A percentile compares a stretch with the other conserved stretches of the same genome.
Evolutionary conservation across 257 asterid species (phyloP).

Genomic region (Echites panduratus): DNA sequence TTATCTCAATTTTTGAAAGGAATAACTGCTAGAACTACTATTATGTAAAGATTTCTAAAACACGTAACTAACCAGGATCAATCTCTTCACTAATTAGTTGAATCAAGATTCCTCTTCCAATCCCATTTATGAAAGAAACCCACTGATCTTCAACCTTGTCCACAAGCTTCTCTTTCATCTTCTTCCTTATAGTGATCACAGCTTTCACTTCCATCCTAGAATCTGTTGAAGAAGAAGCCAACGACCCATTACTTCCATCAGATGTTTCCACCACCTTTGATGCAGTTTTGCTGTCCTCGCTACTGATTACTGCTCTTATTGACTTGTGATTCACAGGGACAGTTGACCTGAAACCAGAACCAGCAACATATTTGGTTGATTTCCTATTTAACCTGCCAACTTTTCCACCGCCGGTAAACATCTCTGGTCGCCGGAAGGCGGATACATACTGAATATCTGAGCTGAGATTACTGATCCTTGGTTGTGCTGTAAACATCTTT

Average conservation of each 20-base stretch:
- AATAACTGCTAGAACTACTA: not conserved
- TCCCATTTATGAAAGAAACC: slow-evolving; percentile 67
- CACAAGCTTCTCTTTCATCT: slow-evolving; percentile 62
- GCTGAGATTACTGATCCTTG: slow-evolving; percentile 33
- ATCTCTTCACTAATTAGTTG: slow-evolving; percentile 72
- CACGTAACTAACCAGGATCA: slow-evolving; percentile 56
- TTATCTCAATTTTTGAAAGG: not conserved
- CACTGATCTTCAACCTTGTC: slow-evolving; percentile 75
- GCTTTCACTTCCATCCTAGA: slow-evolving; percentile 57
- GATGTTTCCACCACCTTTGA: slow-evolving; percentile 28
- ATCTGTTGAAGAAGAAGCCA: slow-evolving; percentile 22
- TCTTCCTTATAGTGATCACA: slow-evolving; percentile 71
- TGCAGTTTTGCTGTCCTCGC: slow-evolving; percentile 60
- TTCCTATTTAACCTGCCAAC: slow-evolving; percentile 17
- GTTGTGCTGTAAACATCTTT: slow-evolving; percentile 57
- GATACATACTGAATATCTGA: slow-evolving; percentile 20
- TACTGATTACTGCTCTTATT: slow-evolving; percentile 58
- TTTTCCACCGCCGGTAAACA: slow-evolving; percentile 24
- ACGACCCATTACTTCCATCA: slow-evolving; percentile 18
- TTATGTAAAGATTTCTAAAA: not conserved
- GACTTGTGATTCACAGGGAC: not conserved
- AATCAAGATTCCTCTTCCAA: slow-evolving; percentile 77
- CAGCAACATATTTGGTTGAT: not conserved
- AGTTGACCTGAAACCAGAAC: slow-evolving; percentile 24
- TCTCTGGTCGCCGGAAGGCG: slow-evolving; percentile 34